Evolutionary conservation across 192 early-diverging fungal genomes (phyloP), one percentile per base, ranked within the genome.

Genomic region (Coemansia sp.): DNA sequence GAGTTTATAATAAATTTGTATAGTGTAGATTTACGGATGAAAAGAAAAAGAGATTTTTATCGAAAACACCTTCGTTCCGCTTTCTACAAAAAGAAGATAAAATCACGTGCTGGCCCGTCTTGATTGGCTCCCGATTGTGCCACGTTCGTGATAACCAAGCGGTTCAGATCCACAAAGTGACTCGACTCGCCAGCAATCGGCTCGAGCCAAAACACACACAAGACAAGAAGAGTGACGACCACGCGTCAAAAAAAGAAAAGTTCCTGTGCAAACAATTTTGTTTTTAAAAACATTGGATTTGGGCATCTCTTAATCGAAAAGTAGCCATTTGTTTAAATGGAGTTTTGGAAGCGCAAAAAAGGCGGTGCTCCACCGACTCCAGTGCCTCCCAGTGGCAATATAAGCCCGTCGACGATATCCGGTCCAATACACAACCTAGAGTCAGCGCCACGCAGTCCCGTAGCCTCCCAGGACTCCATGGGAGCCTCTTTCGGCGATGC

Each of bases 311-410:
- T n/a, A n/a, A n/a, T n/a, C n/a, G n/a, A n/a, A n/a, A n/a, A n/a
- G n/a, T n/a, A n/a, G n/a, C n/a, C n/a, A n/a, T 57, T 47, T 35
- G 10, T 59, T 6, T 9, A 38, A 25, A 81, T 81, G 78, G 78
- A 81, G 48, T 81, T 81, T 58, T 81, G 78, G 78, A 73, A 76
- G 69, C 73, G 78, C 60, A 81, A 81, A 66, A 81, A 81, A 67
- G 69, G 72, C 52, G 52, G 52, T 26, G 52, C 69, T 3, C 28
- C 71, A 35, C 64, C 72, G 7, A 31, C 41, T 0, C 38, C 26
- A 23, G 39, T n/a, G n/a, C n/a, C n/a, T n/a, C 25, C 64, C 42
- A 65, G 23, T 39, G 28, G 56, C 58, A 59, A 62, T 61, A 68
- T 81, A 34, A 76, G 45, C 57, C 63, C 78, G 5, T 63, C 66